A percentile compares a stretch with the other conserved stretches of the same genome.
Evolutionary conservation across 331 rosid genomes (phyloP).

Genomic region (Acacia concinna): DNA sequence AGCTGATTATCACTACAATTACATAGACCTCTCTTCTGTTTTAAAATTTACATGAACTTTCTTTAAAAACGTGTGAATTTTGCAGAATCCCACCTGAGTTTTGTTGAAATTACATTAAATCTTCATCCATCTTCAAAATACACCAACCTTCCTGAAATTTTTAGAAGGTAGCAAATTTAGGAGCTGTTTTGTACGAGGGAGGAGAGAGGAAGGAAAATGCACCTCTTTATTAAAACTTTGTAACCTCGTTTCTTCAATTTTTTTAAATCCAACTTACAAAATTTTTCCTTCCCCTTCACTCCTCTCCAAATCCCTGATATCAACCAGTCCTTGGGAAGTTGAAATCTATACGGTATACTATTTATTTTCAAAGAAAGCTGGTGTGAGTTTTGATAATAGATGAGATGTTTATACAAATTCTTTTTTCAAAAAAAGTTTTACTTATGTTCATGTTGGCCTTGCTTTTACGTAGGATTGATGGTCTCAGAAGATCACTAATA

Average conservation of each 20-base stretch:
- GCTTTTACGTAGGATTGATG: conserved; percentile 44
- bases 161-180: background rate
- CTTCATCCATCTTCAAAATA: background rate
- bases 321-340: too few relatives aligned
- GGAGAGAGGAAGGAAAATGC: too few relatives aligned
- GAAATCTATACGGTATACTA: too few relatives aligned
- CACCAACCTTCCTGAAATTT: background rate
- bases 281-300: too few relatives aligned
- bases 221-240: too few relatives aligned
- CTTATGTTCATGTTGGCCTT: conserved; percentile 8
- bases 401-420: background rate
- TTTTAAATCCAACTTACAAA: too few relatives aligned
- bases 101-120: background rate
- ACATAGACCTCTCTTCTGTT: background rate
- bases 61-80: background rate
- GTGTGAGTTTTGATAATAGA: background rate
- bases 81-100: background rate
- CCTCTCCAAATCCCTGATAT: too few relatives aligned
- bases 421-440: background rate
- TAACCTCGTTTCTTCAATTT: too few relatives aligned
- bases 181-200: too few relatives aligned
- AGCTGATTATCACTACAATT: background rate
- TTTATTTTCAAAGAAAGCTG: too few relatives aligned
- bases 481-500: conserved; percentile 28
- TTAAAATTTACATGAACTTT: background rate